Percentiles rank a stretch among this genome's conserved stretches.
These are phyloP conservation scores for Pythium folliculosum DNA, from an alignment of 352 stramenopile species.

Conservation along the genomic window DNA sequence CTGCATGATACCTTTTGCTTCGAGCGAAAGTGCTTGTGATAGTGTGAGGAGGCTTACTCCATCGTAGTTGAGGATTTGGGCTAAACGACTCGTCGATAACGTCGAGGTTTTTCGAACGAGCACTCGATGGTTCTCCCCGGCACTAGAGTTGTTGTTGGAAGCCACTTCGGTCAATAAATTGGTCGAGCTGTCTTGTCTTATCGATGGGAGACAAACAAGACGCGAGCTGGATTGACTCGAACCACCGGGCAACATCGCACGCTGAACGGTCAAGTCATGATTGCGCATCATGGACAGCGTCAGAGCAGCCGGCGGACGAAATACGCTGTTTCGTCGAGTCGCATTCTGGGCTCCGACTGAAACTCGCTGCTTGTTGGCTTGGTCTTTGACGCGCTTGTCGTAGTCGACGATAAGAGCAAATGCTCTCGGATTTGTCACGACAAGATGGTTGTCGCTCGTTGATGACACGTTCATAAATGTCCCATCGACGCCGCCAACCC, in stretches of 20 bases:
- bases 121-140: not conserved
- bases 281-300: slow-evolving; percentile 24
- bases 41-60: slow-evolving; percentile 19
- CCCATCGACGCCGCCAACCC: not conserved
- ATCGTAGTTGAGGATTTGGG: not conserved
- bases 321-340: slow-evolving; percentile 7
- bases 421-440: slow-evolving; percentile 18
- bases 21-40: slow-evolving; percentile 13
- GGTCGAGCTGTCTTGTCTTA: slow-evolving; percentile 12
- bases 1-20: not conserved
- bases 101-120: slow-evolving; percentile 8
- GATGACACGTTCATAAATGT: slow-evolving; percentile 10
- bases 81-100: not conserved
- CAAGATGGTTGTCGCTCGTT: slow-evolving; percentile 18
- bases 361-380: not conserved
- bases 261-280: not conserved
- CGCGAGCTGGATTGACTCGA: slow-evolving; percentile 4
- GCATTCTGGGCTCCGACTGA: not conserved
- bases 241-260: not conserved
- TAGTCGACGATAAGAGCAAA: slow-evolving; percentile 7
- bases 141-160: not conserved
- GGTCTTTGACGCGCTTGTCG: slow-evolving; percentile 9
- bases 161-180: slow-evolving; percentile 3
- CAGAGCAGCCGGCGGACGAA: not conserved
- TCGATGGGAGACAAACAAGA: slow-evolving; percentile 13